Percentiles rank a stretch among this genome's conserved stretches.
These are phyloP conservation scores for Sclerotinia trifoliorum DNA, from an alignment of 2,329 filamentous ascomycete species.

Conservation along the genomic window DNA sequence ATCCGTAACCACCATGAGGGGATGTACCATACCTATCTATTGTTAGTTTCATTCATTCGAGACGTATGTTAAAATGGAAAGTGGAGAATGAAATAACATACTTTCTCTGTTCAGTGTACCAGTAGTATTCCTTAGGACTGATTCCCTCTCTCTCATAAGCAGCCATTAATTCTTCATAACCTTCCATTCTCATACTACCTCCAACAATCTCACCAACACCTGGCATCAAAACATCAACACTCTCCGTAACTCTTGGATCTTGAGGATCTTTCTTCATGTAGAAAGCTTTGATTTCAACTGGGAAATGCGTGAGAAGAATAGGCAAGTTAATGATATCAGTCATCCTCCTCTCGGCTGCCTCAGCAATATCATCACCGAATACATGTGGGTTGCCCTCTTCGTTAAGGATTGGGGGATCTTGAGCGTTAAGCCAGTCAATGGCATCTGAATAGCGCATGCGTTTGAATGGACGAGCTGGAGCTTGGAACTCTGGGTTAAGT, in stretches of 20 bases:
- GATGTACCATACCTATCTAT: constrained; percentile 75
- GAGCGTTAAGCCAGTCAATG: constrained; percentile 87
- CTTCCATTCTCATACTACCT: constrained; percentile 93
- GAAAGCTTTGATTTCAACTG: constrained; percentile 95
- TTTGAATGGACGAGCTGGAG: constrained; percentile 80
- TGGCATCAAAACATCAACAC: constrained; percentile 82
- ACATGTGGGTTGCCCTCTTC: constrained; percentile 86
- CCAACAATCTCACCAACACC: constrained; percentile 97
- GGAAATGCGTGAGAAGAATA: constrained; percentile 97
- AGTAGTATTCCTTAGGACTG: constrained; percentile 84
- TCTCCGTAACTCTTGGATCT: constrained; percentile 85
- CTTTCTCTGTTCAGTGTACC: constrained; percentile 95
- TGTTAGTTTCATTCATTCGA: constrained; percentile 15
- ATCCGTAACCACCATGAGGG: constrained; percentile 77
- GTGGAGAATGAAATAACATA: constrained; percentile 50
- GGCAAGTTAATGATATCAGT: constrained; percentile 94
- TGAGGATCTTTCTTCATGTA: constrained; percentile 91
- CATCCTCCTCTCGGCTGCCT: constrained; percentile 95
- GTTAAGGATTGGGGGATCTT: constrained; percentile 78
- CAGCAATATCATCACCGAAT: constrained; percentile 97
- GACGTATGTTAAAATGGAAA: too few species aligned
- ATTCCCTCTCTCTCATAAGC: constrained; percentile 88
- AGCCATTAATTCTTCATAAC: constrained; percentile 82
- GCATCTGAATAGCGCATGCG: constrained; percentile 95
- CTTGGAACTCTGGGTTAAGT: constrained; percentile 87